Percentiles rank a stretch among this genome's conserved stretches.
Conservation (phyloP, 805 yeast genomes). For the Peterozyma xylosa region DNA sequence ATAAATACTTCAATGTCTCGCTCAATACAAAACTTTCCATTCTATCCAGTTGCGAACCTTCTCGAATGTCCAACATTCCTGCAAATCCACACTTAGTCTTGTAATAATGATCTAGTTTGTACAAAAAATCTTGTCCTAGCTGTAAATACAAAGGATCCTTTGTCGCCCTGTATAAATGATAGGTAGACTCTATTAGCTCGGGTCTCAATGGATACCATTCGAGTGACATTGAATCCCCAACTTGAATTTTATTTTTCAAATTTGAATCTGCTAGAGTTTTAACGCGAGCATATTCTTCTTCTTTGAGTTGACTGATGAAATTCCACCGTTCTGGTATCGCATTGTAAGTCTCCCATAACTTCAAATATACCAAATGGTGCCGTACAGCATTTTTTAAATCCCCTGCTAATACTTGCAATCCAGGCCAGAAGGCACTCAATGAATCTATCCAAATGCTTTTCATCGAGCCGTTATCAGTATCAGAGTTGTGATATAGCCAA, state of each 20-base stretch:
- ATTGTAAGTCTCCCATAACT: slow-evolving; percentile 74
- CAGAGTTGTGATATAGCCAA: slow-evolving; percentile 52
- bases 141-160: slow-evolving; percentile 76
- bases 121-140: slow-evolving; percentile 61
- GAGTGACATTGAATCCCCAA: slow-evolving; percentile 37
- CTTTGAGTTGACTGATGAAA: slow-evolving; percentile 17
- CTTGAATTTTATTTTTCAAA: slow-evolving; percentile 16
- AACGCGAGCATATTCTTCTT: slow-evolving; percentile 9
- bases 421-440: slow-evolving; percentile 83
- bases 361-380: slow-evolving; percentile 55
- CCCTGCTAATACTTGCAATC: slow-evolving; percentile 74
- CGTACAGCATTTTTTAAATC: slow-evolving; percentile 57
- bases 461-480: slow-evolving; percentile 40
- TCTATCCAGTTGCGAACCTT: slow-evolving; percentile 60
- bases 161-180: slow-evolving; percentile 76
- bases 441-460: slow-evolving; percentile 75
- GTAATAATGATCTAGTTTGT: slow-evolving; percentile 44
- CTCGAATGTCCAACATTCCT: slow-evolving; percentile 62
- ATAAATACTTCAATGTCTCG: slow-evolving; percentile 81
- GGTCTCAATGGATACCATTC: slow-evolving; percentile 95
- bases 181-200: slow-evolving; percentile 85
- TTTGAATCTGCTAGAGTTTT: slow-evolving; percentile 9
- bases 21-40: slow-evolving; percentile 91
- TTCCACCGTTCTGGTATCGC: slow-evolving; percentile 90
- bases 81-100: slow-evolving; percentile 72